These are phyloP conservation scores for Oidium heveae DNA, from an alignment of 2,329 filamentous ascomycete species.

Conservation along the genomic window DNA sequence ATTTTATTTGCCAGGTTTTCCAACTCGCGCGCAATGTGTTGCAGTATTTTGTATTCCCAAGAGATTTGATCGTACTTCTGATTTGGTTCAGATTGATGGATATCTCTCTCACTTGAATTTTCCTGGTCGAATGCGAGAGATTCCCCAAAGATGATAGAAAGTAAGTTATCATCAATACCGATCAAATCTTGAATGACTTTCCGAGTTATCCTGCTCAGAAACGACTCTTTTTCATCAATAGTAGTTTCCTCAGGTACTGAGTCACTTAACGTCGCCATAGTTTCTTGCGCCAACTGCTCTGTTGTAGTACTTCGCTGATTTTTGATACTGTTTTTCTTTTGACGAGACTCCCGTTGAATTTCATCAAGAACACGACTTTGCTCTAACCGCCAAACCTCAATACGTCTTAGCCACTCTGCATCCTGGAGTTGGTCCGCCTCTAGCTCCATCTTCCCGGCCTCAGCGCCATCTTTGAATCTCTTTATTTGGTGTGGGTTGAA, in stretches of 20 bases:
- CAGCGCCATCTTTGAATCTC: slow-evolving; percentile 26
- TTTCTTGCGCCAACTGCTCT: slow-evolving; percentile 12
- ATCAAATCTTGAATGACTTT: slow-evolving; percentile 74
- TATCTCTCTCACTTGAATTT: too few relatives aligned
- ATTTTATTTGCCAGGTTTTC: too few relatives aligned
- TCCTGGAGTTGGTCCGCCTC: slow-evolving; percentile 33
- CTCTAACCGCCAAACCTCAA: slow-evolving; percentile 79
- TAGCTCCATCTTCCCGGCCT: slow-evolving; percentile 20
- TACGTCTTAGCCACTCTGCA: slow-evolving; percentile 52
- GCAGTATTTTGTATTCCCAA: too few relatives aligned
- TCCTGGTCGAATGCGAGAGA: too few relatives aligned
- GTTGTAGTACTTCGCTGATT: slow-evolving; percentile 17
- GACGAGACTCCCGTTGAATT: slow-evolving; percentile 62
- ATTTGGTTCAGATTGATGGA: too few relatives aligned
- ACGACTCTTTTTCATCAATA: slow-evolving; percentile 34
- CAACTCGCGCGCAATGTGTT: too few relatives aligned
- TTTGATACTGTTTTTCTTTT: slow-evolving; percentile 36
- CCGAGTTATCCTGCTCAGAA: slow-evolving; percentile 61
- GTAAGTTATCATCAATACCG: slow-evolving; percentile 64
- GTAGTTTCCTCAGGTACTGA: slow-evolving; percentile 12
- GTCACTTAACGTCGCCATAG: slow-evolving; percentile 11
- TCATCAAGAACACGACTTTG: slow-evolving; percentile 73
- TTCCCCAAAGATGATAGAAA: slow-evolving; percentile 76
- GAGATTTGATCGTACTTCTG: too few relatives aligned
- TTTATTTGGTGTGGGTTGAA: slow-evolving; percentile 48